Evolutionary conservation across 306 rosid species (phyloP).

Genomic region (Albizia julibrissin): DNA sequence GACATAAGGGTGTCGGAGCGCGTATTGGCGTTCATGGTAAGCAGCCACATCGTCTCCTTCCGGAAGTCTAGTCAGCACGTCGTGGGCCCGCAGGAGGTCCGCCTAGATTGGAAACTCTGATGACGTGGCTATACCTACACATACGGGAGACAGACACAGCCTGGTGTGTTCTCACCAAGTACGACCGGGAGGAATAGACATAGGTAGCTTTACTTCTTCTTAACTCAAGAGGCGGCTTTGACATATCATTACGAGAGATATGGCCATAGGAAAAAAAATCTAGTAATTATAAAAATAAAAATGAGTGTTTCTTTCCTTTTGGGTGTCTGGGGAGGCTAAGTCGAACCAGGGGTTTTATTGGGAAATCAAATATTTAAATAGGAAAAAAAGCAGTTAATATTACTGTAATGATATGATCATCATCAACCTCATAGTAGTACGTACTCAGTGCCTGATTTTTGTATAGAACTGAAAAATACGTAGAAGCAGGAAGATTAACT

Average conservation of each 20-base stretch:
- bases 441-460: neutral
- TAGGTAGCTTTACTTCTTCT: no score
- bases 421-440: neutral
- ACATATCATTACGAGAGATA: no score
- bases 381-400: no score
- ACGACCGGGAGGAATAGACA: no score
- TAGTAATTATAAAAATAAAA: neutral
- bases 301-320: neutral
- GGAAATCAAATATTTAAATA: neutral
- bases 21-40: conserved; percentile 92
- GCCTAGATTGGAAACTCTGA: conserved; percentile 85
- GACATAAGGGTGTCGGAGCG: conserved; percentile 84
- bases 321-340: conserved; percentile 78
- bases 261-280: neutral
- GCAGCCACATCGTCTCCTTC: conserved; percentile 92
- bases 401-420: neutral
- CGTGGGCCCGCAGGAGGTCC: conserved; percentile 76
- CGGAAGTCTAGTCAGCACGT: conserved; percentile 77
- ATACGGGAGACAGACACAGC: neutral
- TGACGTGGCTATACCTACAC: conserved; percentile 28
- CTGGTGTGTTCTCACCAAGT: no score
- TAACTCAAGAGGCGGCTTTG: no score
- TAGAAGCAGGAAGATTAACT: neutral
- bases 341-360: conserved; percentile 50
- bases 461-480: neutral